These are phyloP conservation scores for Raphanus sativus DNA, from an alignment of 345 rosid species.

Conservation along the genomic window DNA sequence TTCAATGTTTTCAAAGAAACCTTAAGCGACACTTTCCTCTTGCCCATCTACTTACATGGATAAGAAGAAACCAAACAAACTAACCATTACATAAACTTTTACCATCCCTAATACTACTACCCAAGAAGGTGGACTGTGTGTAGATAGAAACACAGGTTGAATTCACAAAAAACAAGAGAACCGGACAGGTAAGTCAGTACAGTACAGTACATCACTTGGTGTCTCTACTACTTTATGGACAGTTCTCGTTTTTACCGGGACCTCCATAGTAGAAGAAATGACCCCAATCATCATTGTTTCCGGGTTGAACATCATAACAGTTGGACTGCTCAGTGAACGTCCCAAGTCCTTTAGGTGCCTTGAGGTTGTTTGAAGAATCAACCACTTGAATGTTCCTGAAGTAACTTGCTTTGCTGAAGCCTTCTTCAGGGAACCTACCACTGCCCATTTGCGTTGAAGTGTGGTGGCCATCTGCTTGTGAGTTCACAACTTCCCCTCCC, in stretches of 20 bases:
- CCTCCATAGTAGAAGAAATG: slow-evolving; percentile 98
- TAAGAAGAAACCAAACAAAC: slow-evolving; percentile 28
- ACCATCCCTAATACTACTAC: slow-evolving; percentile 36
- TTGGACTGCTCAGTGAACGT: slow-evolving; percentile 94
- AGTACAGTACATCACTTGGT: slow-evolving; percentile 1
- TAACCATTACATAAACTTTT: slow-evolving; percentile 24
- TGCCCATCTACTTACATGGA: slow-evolving; percentile 37
- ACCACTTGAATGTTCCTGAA: slow-evolving; percentile 94
- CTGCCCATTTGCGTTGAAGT: slow-evolving; percentile 99
- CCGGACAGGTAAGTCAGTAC: slow-evolving; percentile 9
- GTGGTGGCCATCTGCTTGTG: slow-evolving; percentile 65
- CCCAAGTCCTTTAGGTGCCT: slow-evolving; percentile 84
- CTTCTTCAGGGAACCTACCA: slow-evolving; percentile 95
- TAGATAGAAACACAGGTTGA: slow-evolving; percentile 25
- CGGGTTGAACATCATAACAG: slow-evolving; percentile 94
- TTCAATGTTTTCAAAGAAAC: slow-evolving; percentile 37
- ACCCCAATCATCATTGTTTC: slow-evolving; percentile 94
- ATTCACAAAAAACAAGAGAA: slow-evolving; percentile 35
- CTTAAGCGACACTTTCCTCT: slow-evolving; percentile 29
- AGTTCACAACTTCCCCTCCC: not conserved
- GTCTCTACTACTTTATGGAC: slow-evolving; percentile 46
- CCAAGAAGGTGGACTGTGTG: slow-evolving; percentile 28
- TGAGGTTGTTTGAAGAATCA: slow-evolving; percentile 87
- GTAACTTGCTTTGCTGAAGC: slow-evolving; percentile 41
- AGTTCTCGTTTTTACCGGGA: slow-evolving; percentile 85